Base-by-base conservation (phyloP, 2,329 filamentous ascomycete genomes). In the Fusarium sp. region DNA sequence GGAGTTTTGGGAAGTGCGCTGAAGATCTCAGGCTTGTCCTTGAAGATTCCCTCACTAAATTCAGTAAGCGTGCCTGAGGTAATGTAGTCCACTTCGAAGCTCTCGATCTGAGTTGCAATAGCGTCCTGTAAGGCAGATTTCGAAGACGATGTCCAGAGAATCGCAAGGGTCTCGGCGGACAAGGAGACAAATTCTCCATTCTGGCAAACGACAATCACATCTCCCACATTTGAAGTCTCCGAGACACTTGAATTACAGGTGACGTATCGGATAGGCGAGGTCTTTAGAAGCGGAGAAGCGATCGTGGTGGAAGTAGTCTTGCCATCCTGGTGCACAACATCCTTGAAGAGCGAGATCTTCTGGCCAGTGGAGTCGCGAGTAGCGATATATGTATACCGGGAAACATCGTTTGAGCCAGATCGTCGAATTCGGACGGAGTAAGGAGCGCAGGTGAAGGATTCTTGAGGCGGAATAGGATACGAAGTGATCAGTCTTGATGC, bases 381-480 rank as follows among this genome's bases (percentile, higher is more conserved):
- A 9, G 87, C 85, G 40, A 86, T 82, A 68, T 89, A 90, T 4
- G 88, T 90, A 71, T 87, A 87, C 68, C 88, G 83, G 39, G 83
- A 80, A 30, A 86, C 78, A 59, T 83, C 82, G 65, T 77, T 82
- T 54, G 77, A 80, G 21, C 81, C 80, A 12, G 82, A 76, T 44
- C 80, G 80, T 69, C 86, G 83, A 64, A 83, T 80, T 67, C 86
- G 82, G 40, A 89, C 75, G 17, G 88, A 90, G 75, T 82, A 84
- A 20, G 88, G 85, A 10, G 88, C 77, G 76, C 88, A 90, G 53
- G 87, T 87, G 74, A 91, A 89, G 50, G 82, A 83, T 52, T 88
- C 85, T 75, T 89, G 87, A 2, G 88, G 89, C 24, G 88, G 86
- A 62, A 91, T 85, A 21, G 88, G 88, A 74, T 90, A 90, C 3